Evolutionary conservation across 2,329 filamentous ascomycete species (phyloP).

Genomic region (Pseudomassariella vexata): DNA sequence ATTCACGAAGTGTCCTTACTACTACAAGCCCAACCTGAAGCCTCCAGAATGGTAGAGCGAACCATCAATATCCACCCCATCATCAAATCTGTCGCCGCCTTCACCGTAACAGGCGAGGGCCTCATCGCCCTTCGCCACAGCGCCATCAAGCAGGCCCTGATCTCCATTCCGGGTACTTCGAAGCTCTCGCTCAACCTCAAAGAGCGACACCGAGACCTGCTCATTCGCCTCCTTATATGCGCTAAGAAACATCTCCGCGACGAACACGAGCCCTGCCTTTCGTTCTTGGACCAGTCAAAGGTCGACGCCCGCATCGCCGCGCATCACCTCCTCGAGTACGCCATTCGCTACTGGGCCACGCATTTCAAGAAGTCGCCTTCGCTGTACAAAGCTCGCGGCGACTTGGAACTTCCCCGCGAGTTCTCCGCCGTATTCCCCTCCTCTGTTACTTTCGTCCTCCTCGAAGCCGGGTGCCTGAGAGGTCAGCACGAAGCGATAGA

Average conservation of each 20-base stretch:
- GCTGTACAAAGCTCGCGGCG: conserved; percentile 2
- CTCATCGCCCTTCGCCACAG: conserved; percentile 28
- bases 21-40: no score
- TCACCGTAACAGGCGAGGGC: conserved; percentile 27
- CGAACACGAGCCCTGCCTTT: conserved; percentile 24
- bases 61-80: conserved; percentile 17
- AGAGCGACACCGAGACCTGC: conserved; percentile 26
- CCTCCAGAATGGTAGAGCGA: no score
- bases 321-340: conserved; percentile 16
- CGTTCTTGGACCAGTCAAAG: conserved; percentile 19
- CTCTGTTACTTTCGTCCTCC: not conserved
- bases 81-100: conserved; percentile 22
- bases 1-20: no score
- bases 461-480: conserved; percentile 1
- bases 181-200: conserved; percentile 23
- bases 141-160: conserved; percentile 22
- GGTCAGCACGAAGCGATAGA: conserved; percentile 3
- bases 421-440: not conserved
- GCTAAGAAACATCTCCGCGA: conserved; percentile 22
- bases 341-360: conserved; percentile 13
- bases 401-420: conserved; percentile 1
- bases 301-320: conserved; percentile 15
- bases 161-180: conserved; percentile 24
- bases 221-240: conserved; percentile 26
- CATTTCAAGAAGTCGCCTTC: conserved; percentile 8